phyloP scores from a whole-genome alignment of 805 yeast genomes.

The Lipomyces yamanashiensis region DNA sequence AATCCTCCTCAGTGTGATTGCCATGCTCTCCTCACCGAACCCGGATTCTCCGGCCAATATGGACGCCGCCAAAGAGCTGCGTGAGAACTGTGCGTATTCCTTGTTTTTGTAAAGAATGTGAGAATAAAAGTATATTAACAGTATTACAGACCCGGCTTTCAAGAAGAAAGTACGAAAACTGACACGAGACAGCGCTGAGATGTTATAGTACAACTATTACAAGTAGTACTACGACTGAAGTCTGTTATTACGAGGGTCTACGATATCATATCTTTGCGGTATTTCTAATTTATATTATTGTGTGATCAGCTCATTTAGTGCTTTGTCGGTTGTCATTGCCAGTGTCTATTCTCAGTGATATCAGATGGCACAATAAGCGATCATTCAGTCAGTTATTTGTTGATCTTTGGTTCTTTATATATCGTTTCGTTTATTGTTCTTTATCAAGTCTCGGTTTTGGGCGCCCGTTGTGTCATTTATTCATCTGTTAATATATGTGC shows the following conservation, averaged over 20 bases:
- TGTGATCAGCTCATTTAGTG: too few species aligned
- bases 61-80: constrained; percentile 85
- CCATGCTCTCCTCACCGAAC: constrained; percentile 88
- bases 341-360: too few species aligned
- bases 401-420: neutral
- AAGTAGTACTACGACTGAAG: neutral
- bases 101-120: neutral
- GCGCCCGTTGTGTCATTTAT: neutral
- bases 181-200: constrained; percentile 38
- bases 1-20: constrained; percentile 77
- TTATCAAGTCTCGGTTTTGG: neutral
- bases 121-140: neutral
- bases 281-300: neutral
- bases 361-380: neutral
- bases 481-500: neutral
- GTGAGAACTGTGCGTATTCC: constrained; percentile 58
- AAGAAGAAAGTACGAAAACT: constrained; percentile 72
- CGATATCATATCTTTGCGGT: constrained; percentile 5
- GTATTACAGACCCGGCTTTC: constrained; percentile 49
- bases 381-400: neutral
- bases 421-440: neutral
- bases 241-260: neutral
- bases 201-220: constrained; percentile 22
- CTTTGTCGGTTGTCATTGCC: too few species aligned
- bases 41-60: constrained; percentile 94